Evolutionary conservation across 2,329 filamentous ascomycete species (phyloP).

Genomic region (Venturiaceae sp.): DNA sequence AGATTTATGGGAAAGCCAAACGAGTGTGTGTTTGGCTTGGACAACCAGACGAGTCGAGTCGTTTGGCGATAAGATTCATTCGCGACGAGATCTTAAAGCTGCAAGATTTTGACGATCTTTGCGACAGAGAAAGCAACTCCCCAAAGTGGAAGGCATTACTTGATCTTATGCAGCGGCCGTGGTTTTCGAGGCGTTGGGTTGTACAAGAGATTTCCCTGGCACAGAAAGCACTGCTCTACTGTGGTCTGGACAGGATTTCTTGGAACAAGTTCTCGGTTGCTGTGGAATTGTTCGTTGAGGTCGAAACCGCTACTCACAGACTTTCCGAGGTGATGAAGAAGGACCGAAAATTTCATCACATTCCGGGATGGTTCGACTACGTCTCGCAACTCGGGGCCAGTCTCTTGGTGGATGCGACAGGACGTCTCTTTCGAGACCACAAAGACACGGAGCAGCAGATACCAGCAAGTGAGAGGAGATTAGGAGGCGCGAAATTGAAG

Average conservation of each 20-base stretch:
- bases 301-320: constrained; percentile 25
- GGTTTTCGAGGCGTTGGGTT: constrained; percentile 26
- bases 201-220: constrained; percentile 33
- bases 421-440: constrained; percentile 20
- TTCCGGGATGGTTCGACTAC: constrained; percentile 24
- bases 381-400: constrained; percentile 26
- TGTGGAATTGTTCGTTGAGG: constrained; percentile 28
- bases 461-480: background rate
- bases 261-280: constrained; percentile 30
- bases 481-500: background rate
- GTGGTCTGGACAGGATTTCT: constrained; percentile 23
- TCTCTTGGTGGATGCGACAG: constrained; percentile 24
- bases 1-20: constrained; percentile 22
- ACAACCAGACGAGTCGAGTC: constrained; percentile 15
- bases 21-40: constrained; percentile 26
- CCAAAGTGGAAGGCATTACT: constrained; percentile 23
- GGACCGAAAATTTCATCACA: constrained; percentile 15
- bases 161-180: constrained; percentile 26
- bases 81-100: constrained; percentile 19
- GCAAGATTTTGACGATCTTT: constrained; percentile 22
- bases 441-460: constrained; percentile 7
- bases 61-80: constrained; percentile 22
- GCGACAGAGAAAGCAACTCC: constrained; percentile 12
- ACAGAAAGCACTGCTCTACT: constrained; percentile 23
- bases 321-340: constrained; percentile 27